Evolutionary conservation across 2,329 filamentous ascomycete genomes (phyloP).

Genomic region (Pseudohalonectria lignicola): DNA sequence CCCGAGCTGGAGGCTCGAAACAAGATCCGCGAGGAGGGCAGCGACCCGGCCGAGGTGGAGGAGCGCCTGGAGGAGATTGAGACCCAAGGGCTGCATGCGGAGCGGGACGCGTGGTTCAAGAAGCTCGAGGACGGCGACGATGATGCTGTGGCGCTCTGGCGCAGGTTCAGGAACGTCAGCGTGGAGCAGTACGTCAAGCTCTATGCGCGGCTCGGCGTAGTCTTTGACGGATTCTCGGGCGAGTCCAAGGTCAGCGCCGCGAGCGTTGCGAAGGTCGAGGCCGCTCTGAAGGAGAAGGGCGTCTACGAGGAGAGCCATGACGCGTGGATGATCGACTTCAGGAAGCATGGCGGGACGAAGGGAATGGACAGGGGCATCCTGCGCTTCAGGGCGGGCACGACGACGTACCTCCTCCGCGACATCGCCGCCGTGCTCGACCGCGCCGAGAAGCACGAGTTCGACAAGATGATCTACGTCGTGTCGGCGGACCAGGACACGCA

Average conservation of each 20-base stretch:
- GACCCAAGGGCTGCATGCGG: constrained; percentile 30
- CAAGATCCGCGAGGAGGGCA: constrained; percentile 31
- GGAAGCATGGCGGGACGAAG: constrained; percentile 56
- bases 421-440: constrained; percentile 56
- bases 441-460: constrained; percentile 33
- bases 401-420: constrained; percentile 59
- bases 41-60: constrained; percentile 29
- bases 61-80: no score
- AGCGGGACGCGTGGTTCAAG: constrained; percentile 51
- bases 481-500: constrained; percentile 21
- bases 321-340: constrained; percentile 58
- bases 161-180: constrained; percentile 45
- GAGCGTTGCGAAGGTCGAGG: constrained; percentile 50
- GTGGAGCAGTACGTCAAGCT: constrained; percentile 46
- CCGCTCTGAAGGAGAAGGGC: constrained; percentile 44
- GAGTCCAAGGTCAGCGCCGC: constrained; percentile 43
- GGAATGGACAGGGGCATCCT: no score
- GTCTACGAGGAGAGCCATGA: constrained; percentile 55
- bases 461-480: constrained; percentile 29
- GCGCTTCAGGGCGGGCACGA: constrained; percentile 51
- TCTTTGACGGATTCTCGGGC: constrained; percentile 54
- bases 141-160: constrained; percentile 44
- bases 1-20: constrained; percentile 52
- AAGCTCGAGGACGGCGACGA: constrained; percentile 49
- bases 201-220: constrained; percentile 49